Evolutionary conservation across 345 rosid species (phyloP).

Genomic region (Eucalyptus polyanthemos): DNA sequence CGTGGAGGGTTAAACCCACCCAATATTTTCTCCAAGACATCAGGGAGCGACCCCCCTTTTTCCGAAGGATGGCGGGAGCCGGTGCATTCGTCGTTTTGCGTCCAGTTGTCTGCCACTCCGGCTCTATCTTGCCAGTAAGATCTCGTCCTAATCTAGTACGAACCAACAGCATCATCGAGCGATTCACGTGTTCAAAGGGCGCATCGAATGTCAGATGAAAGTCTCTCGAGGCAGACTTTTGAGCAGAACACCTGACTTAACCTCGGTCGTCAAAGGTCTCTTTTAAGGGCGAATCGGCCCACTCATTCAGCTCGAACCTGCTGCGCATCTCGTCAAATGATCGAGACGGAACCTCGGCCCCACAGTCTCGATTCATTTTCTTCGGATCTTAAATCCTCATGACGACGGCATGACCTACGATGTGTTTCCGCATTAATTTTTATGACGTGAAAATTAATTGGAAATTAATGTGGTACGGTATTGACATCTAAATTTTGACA

Average conservation of each 20-base stretch:
- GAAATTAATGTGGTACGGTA: no score
- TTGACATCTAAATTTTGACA: accelerated
- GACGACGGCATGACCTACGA: no score
- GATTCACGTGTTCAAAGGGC: neutral
- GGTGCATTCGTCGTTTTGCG: neutral
- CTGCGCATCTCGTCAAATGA: neutral
- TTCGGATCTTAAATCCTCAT: no score
- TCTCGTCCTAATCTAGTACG: neutral
- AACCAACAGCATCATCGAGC: neutral
- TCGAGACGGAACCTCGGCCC: neutral
- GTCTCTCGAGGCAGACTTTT: neutral
- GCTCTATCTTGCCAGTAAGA: neutral
- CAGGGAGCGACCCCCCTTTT: neutral
- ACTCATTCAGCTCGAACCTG: neutral
- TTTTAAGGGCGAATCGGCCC: neutral
- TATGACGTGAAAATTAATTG: no score
- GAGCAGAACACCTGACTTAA: neutral
- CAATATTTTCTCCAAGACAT: no score
- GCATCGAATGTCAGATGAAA: neutral
- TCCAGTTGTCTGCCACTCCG: neutral
- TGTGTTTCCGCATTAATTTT: no score
- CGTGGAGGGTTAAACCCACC: no score
- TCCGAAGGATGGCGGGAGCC: neutral
- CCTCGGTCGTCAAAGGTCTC: neutral
- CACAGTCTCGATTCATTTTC: no score